Base-by-base conservation (phyloP, 768 basidiomycete genomes). In the Hericium erinaceus region DNA sequence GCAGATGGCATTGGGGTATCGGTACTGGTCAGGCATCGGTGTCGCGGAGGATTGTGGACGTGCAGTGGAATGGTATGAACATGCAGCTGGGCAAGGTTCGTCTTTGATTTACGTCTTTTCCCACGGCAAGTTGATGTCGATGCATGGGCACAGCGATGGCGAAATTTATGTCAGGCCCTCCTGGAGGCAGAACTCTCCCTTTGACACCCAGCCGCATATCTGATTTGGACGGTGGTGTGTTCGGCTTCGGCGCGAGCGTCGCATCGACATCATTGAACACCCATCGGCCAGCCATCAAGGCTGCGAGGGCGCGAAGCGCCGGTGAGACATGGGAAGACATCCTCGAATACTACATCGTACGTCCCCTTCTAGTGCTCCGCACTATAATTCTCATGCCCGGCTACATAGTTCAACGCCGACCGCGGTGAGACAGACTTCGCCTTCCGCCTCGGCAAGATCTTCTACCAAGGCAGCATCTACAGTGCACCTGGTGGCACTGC, bases 321-420 rank as follows among this genome's bases (percentile, higher is more conserved):
- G 95, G 95, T 20, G 95, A 97, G 69, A 95, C 91, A 13, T 94
- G 93, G 89, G 85, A 89, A 60, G 91, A 97, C 66, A 81, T 95
- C 52, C 75, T 97, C 33, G 92, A 97, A 69, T 95, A 93, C 68
- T 95, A 95, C 65, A 77, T 89, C 64, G 92, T 92, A 63, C 33
- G 78, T 69, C 33, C 51, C 40, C 13, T 48, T 50, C 49, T 28
- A 28, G 57, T 58, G 15, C 16, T 11, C 11, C 13, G 7, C 16
- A 20, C 15, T 12, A 18, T 2, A 15, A 22, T 40, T 11, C 8
- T 50, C 56, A 50, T 62, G 2, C 22, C 4, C 52, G 59, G 10
- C 55, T 50, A n/a, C 61, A 20, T 61, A 95, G 88, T 99, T 95
- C 72, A 97, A 98, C 53, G 92, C 95, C 6, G 93, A 98, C 64